Percentiles rank a stretch among this genome's conserved stretches.
Conservation (phyloP, 495 filamentous ascomycete genomes). For the Neurospora sublineolata region DNA sequence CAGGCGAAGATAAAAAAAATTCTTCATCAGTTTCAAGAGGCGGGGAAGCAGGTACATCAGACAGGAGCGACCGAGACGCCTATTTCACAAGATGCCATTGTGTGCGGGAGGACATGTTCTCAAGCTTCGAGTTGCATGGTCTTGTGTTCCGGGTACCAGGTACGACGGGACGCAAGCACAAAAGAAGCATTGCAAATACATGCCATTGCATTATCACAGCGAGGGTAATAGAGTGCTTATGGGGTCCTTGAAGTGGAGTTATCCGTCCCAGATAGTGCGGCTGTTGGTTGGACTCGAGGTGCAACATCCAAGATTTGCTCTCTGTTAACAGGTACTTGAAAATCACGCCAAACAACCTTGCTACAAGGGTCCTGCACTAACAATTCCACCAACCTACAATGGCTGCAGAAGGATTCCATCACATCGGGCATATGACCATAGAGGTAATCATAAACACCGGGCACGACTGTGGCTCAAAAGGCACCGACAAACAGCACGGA, state of each 20-base stretch:
- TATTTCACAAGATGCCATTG: background rate
- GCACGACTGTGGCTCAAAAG: background rate
- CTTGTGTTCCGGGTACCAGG: background rate
- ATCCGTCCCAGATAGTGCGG: background rate
- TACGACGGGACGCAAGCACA: background rate
- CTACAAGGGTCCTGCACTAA: background rate
- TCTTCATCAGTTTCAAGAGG: background rate
- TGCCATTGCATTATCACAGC: background rate
- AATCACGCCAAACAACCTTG: background rate
- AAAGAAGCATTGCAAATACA: background rate
- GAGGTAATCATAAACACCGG: background rate
- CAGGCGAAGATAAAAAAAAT: background rate
- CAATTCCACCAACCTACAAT: rapidly evolving
- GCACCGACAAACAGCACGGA: background rate
- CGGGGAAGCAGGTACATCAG: background rate
- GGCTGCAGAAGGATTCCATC: background rate
- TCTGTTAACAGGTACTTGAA: background rate
- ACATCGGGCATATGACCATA: background rate
- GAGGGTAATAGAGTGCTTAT: background rate
- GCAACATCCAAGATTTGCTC: background rate
- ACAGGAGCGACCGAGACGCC: background rate
- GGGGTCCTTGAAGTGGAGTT: background rate
- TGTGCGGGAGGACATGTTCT: background rate
- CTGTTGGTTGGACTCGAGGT: background rate
- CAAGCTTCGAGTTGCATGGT: background rate